These are phyloP conservation scores for Aspergillus sp. DNA, from an alignment of 2,329 filamentous ascomycete species.

Conservation along the genomic window DNA sequence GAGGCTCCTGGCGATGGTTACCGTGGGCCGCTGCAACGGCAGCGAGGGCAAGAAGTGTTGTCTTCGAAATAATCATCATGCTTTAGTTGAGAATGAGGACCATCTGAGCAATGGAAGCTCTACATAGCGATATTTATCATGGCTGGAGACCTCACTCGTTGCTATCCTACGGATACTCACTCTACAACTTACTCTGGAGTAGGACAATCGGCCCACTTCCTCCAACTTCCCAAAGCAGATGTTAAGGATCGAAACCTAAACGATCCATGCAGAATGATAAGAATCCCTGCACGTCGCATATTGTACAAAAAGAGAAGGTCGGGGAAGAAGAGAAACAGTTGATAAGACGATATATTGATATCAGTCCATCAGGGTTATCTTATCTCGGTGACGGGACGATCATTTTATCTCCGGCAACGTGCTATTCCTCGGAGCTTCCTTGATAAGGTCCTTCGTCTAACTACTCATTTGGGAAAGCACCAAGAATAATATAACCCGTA, in stretches of 20 bases:
- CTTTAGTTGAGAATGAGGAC: neutral
- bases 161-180: neutral
- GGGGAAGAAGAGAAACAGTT: constrained; percentile 8
- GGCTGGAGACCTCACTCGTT: neutral
- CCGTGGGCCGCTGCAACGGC: constrained; percentile 54
- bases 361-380: neutral
- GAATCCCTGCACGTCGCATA: neutral
- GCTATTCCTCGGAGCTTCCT: neutral
- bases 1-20: constrained; percentile 51
- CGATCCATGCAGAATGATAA: neutral
- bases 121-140: neutral
- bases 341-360: neutral
- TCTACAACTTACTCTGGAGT: neutral
- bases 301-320: constrained; percentile 15
- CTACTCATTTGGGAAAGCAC: neutral
- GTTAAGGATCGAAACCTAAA: neutral
- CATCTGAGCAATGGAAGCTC: neutral
- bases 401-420: neutral
- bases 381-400: constrained; percentile 6
- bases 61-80: constrained; percentile 15
- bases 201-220: neutral
- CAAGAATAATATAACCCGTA: neutral
- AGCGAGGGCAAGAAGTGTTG: constrained; percentile 33
- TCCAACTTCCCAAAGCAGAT: neutral
- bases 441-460: neutral